Conservation (phyloP, 2,329 filamentous ascomycete genomes). For the Sclerotinia sclerotiorum region DNA sequence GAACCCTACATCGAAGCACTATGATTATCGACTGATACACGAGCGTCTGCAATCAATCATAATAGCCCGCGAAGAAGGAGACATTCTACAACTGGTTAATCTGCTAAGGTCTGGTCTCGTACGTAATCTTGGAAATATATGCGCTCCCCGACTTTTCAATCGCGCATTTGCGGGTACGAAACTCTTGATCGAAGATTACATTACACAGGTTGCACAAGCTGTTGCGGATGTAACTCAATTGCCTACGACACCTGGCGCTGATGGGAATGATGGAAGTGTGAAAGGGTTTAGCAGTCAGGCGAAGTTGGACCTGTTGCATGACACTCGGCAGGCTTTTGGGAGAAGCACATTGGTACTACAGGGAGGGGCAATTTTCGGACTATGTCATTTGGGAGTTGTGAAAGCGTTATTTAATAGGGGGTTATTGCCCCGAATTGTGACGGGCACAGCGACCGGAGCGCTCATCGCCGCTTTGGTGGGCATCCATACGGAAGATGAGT, state of each 20-base stretch:
- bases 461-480: slow-evolving; percentile 86
- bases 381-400: slow-evolving; percentile 87
- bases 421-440: slow-evolving; percentile 83
- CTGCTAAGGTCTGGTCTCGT: slow-evolving; percentile 76
- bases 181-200: slow-evolving; percentile 85
- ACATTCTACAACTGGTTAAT: slow-evolving; percentile 74
- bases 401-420: slow-evolving; percentile 81
- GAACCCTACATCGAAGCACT: slow-evolving; percentile 75
- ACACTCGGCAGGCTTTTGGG: slow-evolving; percentile 85
- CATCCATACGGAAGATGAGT: slow-evolving; percentile 81
- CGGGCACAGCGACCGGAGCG: slow-evolving; percentile 86
- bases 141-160: slow-evolving; percentile 77
- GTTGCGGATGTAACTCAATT: slow-evolving; percentile 72
- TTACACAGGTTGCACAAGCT: slow-evolving; percentile 77
- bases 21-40: slow-evolving; percentile 83
- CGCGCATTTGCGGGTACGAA: slow-evolving; percentile 87
- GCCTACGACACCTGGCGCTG: slow-evolving; percentile 53
- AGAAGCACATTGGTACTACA: slow-evolving; percentile 83
- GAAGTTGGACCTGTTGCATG: slow-evolving; percentile 83
- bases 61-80: slow-evolving; percentile 65
- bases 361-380: slow-evolving; percentile 85
- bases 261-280: slow-evolving; percentile 43
- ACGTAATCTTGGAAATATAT: slow-evolving; percentile 89
- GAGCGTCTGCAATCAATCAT: slow-evolving; percentile 71
- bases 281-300: slow-evolving; percentile 46